A percentile compares a stretch with the other conserved stretches of the same genome.
Evolutionary conservation across 257 asterid species (phyloP).

Genomic region (Nicotiana obtusifolia): DNA sequence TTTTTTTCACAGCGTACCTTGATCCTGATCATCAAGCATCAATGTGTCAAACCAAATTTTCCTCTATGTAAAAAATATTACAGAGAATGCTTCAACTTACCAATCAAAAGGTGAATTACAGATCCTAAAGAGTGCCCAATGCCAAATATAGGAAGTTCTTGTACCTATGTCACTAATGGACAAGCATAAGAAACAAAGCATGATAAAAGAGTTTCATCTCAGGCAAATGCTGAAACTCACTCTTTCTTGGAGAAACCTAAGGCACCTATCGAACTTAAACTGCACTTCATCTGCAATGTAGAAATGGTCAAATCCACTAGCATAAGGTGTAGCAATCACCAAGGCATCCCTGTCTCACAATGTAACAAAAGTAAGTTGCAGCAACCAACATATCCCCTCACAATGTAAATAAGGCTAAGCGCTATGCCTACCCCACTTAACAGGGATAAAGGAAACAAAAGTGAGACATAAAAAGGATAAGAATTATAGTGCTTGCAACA

Average conservation of each 20-base stretch:
- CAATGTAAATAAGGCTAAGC: slow-evolving; percentile 10
- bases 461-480: background rate
- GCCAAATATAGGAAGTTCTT: slow-evolving; percentile 80
- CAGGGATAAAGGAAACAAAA: background rate
- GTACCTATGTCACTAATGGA: slow-evolving; percentile 41
- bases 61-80: slow-evolving; percentile 8
- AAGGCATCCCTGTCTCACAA: slow-evolving; percentile 62
- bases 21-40: slow-evolving; percentile 56
- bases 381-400: slow-evolving; percentile 11
- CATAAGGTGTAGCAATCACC: slow-evolving; percentile 92
- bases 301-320: slow-evolving; percentile 94
- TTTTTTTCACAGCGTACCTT: slow-evolving; percentile 87
- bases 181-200: slow-evolving; percentile 13
- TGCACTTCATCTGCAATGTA: slow-evolving; percentile 93
- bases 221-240: slow-evolving; percentile 38
- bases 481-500: background rate
- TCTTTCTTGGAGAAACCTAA: slow-evolving; percentile 59
- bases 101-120: slow-evolving; percentile 85
- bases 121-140: slow-evolving; percentile 94
- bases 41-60: slow-evolving; percentile 17
- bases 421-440: background rate
- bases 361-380: slow-evolving; percentile 14
- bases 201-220: slow-evolving; percentile 7
- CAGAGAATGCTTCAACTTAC: slow-evolving; percentile 26
- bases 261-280: slow-evolving; percentile 80